Conservation (phyloP, 139 green algal species). For the Chlorella ohadii region DNA sequence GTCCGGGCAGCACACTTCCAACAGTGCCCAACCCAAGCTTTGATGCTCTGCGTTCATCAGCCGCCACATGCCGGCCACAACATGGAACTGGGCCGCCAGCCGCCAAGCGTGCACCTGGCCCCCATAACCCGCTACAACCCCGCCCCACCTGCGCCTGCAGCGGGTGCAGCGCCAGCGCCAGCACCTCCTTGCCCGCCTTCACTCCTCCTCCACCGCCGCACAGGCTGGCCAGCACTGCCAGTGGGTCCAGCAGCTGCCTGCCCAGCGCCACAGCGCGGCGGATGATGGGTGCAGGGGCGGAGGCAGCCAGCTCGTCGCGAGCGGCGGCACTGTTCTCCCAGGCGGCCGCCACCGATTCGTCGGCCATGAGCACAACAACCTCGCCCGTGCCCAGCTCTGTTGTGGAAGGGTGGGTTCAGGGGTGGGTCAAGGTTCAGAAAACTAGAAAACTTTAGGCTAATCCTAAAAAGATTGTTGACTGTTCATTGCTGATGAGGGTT, state of each 20-base stretch:
- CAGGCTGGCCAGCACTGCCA: constrained; percentile 82
- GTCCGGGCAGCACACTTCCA: too few relatives aligned
- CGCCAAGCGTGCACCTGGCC: too few relatives aligned
- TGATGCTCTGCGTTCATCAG: too few relatives aligned
- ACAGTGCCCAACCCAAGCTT: too few relatives aligned
- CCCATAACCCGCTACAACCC: too few relatives aligned
- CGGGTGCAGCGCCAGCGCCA: constrained; percentile 56
- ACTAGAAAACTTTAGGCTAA: too few relatives aligned
- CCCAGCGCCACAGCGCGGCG: constrained; percentile 86
- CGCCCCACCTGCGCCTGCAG: constrained; percentile 51
- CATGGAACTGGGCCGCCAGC: too few relatives aligned
- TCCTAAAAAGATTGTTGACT: too few relatives aligned
- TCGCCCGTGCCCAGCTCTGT: constrained; percentile 48
- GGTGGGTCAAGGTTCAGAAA: too few relatives aligned
- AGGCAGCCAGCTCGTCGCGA: constrained; percentile 68
- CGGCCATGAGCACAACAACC: constrained; percentile 66
- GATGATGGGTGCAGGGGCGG: constrained; percentile 62
- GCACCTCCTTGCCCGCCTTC: constrained; percentile 28
- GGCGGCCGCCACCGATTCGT: constrained; percentile 78
- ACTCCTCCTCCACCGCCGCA: constrained; percentile 32
- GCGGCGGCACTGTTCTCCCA: constrained; percentile 81
- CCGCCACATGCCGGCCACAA: too few relatives aligned
- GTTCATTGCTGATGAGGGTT: too few relatives aligned
- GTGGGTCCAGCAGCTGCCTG: constrained; percentile 81
- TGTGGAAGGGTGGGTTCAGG: too few relatives aligned